Conservation (phyloP, 257 asterid genomes). For the Paraleonurus japonicus region DNA sequence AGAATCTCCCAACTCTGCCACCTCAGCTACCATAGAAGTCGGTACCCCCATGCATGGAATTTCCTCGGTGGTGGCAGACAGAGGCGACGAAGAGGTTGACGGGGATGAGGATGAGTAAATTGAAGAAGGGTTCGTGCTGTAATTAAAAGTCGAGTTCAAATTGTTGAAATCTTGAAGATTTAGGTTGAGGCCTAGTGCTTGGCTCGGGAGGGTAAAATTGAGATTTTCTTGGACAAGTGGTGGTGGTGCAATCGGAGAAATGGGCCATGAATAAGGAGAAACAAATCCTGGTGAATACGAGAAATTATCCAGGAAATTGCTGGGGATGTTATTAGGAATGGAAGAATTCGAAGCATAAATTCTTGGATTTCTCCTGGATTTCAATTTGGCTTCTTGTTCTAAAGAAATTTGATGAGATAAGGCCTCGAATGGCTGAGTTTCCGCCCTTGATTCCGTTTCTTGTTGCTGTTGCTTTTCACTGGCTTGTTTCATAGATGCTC, state of each 20-base stretch:
- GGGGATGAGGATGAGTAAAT: constrained; percentile 56
- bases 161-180: constrained; percentile 75
- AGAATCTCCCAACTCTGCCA: constrained; percentile 38
- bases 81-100: constrained; percentile 62
- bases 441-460: constrained; percentile 33
- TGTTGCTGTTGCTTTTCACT: constrained; percentile 50
- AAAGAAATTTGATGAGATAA: constrained; percentile 40
- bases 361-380: constrained; percentile 67
- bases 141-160: constrained; percentile 47
- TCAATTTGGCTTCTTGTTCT: constrained; percentile 52
- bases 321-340: constrained; percentile 29
- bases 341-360: constrained; percentile 53
- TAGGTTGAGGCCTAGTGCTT: constrained; percentile 85
- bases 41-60: constrained; percentile 40
- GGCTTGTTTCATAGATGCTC: constrained; percentile 85
- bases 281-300: constrained; percentile 42
- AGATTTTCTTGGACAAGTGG: constrained; percentile 50
- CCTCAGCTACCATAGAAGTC: constrained; percentile 25
- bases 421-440: constrained; percentile 37
- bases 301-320: constrained; percentile 37
- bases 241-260: constrained; percentile 52
- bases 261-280: constrained; percentile 60
- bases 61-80: constrained; percentile 44
- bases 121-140: constrained; percentile 38
- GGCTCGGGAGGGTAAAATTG: constrained; percentile 79